phyloP scores from a whole-genome alignment of 345 rosid species.

The Corchorus olitorius region DNA sequence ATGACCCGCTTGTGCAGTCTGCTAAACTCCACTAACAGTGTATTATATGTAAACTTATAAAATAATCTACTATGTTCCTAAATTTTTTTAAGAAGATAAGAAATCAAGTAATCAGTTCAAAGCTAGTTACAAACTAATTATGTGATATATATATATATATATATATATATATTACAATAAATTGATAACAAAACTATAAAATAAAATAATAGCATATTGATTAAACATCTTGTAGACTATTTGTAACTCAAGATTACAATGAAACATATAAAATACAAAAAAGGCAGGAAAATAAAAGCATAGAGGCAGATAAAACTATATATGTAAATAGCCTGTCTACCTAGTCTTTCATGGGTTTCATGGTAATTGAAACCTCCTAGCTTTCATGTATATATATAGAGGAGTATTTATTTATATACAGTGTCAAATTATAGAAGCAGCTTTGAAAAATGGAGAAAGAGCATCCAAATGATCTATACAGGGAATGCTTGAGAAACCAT shows the following conservation, averaged over 20 bases:
- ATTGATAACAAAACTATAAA: too few species aligned
- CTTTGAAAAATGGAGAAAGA: conserved; percentile 17
- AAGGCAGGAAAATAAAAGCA: not conserved
- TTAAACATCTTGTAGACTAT: too few species aligned
- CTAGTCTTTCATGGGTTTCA: not conserved
- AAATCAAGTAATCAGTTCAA: too few species aligned
- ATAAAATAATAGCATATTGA: too few species aligned
- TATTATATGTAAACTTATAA: too few species aligned
- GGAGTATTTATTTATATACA: not conserved
- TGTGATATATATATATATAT: too few species aligned
- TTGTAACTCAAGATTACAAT: not conserved
- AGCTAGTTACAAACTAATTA: too few species aligned
- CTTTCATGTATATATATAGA: not conserved
- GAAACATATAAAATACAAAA: not conserved
- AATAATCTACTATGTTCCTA: too few species aligned
- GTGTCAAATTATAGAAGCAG: not conserved
- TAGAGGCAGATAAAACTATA: not conserved
- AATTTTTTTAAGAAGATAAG: too few species aligned
- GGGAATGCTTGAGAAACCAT: conserved; percentile 87
- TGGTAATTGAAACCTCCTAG: not conserved
- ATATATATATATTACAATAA: too few species aligned
- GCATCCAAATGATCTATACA: conserved; percentile 36
- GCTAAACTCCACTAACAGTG: too few species aligned
- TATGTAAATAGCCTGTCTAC: not conserved
- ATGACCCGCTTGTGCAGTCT: too few species aligned